Base-by-base conservation (phyloP, 352 stramenopile genomes). In the Elongisporangium senticosum region DNA sequence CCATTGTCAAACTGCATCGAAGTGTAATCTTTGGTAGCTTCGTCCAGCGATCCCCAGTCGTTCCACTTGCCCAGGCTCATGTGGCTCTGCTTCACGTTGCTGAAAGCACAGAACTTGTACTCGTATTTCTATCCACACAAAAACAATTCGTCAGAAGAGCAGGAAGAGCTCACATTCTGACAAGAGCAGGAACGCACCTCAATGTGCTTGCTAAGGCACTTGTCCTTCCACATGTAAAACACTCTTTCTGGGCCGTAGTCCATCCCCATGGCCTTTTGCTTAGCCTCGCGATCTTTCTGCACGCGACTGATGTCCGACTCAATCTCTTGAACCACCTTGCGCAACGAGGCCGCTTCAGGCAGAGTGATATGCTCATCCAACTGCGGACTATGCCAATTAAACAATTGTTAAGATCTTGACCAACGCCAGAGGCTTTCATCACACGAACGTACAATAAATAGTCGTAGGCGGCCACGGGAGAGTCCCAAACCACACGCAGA, bases 81-180 rank as follows among this genome's bases (percentile, higher is more conserved):
- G 24, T 65, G 65, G 57, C 93, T 87, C 64, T 97, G 90, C 47
- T 86, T 87, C 15, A 93, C 59, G 24, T 90, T 69, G 19, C 72
- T 65, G 73, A 96, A 97, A 0, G 83, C 68, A 62, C 89, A 97
- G 15, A 96, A 73, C 51, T 93, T 94, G 75, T 96, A 97, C 49
- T 66, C 63, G 68, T 97, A 97, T 72, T 90, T 87, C 73, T 90
- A 26, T 14, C 50, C 49, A 4, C 47, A n/a, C 26, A 55, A 40
- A 48, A 8, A 2, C n/a, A 48, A 64, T 51, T 3, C 22, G 37
- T 53, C n/a, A 48, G 43, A 51, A 54, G 24, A 58, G 22, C 14
- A 53, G 4, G 23, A 33, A 55, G 47, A 1, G 33, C 26, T 17
- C 13, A 6, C 15, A 40, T 11, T 2, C 58, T 51, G 2, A 19